These are phyloP conservation scores for Trametes cubensis DNA, from an alignment of 768 basidiomycete genomes.

Conservation along the genomic window DNA sequence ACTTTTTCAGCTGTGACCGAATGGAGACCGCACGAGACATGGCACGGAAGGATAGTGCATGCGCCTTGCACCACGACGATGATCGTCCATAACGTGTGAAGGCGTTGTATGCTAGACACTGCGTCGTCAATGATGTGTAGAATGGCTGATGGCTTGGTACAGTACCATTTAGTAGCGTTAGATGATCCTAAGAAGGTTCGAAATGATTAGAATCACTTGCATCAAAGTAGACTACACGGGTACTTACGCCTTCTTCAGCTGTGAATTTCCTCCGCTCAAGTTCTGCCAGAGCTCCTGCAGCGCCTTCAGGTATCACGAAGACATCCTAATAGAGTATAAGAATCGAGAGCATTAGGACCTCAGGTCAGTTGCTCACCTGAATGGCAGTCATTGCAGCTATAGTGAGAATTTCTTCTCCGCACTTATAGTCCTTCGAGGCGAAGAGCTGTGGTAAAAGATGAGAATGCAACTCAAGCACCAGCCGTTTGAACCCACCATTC, in stretches of 20 bases:
- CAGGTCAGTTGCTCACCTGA: constrained; percentile 53
- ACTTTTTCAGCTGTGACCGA: constrained; percentile 92
- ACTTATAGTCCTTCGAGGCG: constrained; percentile 79
- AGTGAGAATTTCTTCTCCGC: constrained; percentile 93
- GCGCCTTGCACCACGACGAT: constrained; percentile 90
- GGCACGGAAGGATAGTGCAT: constrained; percentile 91
- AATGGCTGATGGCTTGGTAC: neutral
- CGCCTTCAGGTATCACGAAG: constrained; percentile 87
- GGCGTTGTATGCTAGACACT: constrained; percentile 80
- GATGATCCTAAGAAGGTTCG: constrained; percentile 69
- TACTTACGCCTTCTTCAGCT: constrained; percentile 90
- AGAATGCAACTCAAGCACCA: neutral
- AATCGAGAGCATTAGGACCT: neutral
- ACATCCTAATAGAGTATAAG: constrained; percentile 59
- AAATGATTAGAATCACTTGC: constrained; percentile 9
- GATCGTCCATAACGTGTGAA: constrained; percentile 84
- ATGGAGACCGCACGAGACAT: constrained; percentile 94
- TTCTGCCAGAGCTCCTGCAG: constrained; percentile 84
- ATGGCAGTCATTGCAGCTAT: constrained; percentile 96
- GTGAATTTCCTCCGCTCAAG: constrained; percentile 95
- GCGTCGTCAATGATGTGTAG: neutral
- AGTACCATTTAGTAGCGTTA: constrained; percentile 89
- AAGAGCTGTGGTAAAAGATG: constrained; percentile 61
- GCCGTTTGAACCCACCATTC: constrained; percentile 65
- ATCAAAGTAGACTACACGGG: neutral